Evolutionary conservation across 495 filamentous ascomycete species (phyloP), one percentile per base, ranked within the genome.

Genomic region (Xeromyces bisporus): DNA sequence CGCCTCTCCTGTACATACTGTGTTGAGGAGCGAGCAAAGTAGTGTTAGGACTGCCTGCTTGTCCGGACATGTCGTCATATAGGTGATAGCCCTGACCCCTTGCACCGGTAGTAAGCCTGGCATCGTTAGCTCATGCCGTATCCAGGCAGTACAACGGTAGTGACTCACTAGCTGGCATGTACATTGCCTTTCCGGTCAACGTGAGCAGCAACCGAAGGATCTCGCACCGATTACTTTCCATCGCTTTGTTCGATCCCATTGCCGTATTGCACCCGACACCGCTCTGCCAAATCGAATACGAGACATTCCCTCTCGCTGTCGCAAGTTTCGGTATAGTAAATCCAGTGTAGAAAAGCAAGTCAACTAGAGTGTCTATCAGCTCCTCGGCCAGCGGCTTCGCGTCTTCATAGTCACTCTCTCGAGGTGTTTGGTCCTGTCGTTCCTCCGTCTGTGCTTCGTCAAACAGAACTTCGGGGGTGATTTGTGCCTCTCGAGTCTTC

Each of bases 221-320:
- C 49, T 99, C 89, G 41, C 77, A 81, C 17, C 89, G 73, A 50
- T 93, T 93, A 51, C 66, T 85, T 56, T 99, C 89, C 28, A 79
- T 71, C 37, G 93, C 80, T 52, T 80, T 93, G 23, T 69, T 92
- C 12, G 86, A 82, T 11, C 77, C 77, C 50, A 93, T 75, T 1
- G 82, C 66, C 5, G 79, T 81, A 49, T 92, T 92, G 56, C 87
- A 96, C 2, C 89, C 89, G 28, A 99, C 87, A 15, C 89, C 89
- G 42, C 79, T 94, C 53, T 94, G 84, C 89, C 89, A 99, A 42
- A 99, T 96, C 21, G 84, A 75, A 57, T 83, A 92, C 9, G 79
- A 80, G 23, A 93, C 77, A 50, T 92, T 93, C 40, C 65, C 64
- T 46, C 79, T 81, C 23, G 71, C 73, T 26, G 75, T 66, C 7